Evolutionary conservation across 164 flowering plant genomes (phyloP).

Genomic region (Umbilicus rupestris): DNA sequence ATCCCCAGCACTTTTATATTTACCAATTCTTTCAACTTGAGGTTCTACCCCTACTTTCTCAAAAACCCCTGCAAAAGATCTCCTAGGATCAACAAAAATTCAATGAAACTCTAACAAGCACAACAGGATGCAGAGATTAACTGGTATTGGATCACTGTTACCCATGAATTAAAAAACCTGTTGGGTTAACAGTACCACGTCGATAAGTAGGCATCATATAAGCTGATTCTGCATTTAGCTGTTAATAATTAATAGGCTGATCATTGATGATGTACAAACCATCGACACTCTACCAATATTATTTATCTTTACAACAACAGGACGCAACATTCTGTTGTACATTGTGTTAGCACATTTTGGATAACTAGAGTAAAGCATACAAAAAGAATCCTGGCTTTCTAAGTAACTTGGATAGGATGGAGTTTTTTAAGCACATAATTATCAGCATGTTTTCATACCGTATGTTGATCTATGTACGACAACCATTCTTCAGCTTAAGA

Average conservation of each 20-base stretch:
- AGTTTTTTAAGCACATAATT: not conserved
- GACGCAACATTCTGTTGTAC: too few relatives aligned
- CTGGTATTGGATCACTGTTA: too few relatives aligned
- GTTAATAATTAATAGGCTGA: not conserved
- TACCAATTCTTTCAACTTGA: slow-evolving; percentile 80
- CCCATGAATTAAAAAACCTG: not conserved
- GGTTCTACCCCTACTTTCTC: slow-evolving; percentile 89
- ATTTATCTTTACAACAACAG: too few relatives aligned
- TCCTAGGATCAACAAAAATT: not conserved
- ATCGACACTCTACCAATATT: not conserved
- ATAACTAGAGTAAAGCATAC: too few relatives aligned
- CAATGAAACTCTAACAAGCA: not conserved
- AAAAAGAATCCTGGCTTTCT: not conserved
- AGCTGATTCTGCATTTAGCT: not conserved
- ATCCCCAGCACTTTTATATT: slow-evolving; percentile 97
- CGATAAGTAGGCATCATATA: not conserved
- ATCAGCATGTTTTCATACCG: not conserved
- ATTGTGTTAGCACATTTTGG: not conserved
- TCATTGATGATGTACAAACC: not conserved
- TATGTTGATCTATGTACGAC: not conserved
- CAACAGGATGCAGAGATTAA: not conserved
- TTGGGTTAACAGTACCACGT: not conserved
- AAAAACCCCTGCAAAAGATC: slow-evolving; percentile 51
- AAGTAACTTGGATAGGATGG: not conserved
- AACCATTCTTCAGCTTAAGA: not conserved